Evolutionary conservation across 2,329 filamentous ascomycete genomes (phyloP).

Genomic region (Fusarium neocosmosporiellum): DNA sequence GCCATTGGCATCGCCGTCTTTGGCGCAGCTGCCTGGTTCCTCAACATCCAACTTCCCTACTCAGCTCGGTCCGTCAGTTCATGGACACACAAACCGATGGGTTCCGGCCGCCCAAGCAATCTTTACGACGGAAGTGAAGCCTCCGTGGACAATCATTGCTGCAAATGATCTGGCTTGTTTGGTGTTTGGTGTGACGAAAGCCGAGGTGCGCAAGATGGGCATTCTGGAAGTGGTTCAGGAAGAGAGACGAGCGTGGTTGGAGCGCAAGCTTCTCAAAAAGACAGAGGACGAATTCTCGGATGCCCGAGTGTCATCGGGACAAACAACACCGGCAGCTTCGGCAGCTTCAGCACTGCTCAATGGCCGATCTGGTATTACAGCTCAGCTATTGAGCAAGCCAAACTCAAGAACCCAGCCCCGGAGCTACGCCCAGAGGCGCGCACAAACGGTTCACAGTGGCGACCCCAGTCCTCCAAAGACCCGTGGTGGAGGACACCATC

Average conservation of each 20-base stretch:
- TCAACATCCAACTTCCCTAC: slow-evolving; percentile 57
- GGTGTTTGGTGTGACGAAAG: slow-evolving; percentile 98
- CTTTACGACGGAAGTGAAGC: slow-evolving; percentile 91
- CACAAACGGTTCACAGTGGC: slow-evolving; percentile 72
- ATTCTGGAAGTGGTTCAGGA: slow-evolving; percentile 95
- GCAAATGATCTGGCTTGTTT: slow-evolving; percentile 97
- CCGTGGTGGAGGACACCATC: slow-evolving; percentile 68
- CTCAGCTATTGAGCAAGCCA: slow-evolving; percentile 87
- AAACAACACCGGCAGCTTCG: slow-evolving; percentile 52
- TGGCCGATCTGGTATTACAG: slow-evolving; percentile 81
- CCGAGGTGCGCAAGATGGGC: slow-evolving; percentile 92
- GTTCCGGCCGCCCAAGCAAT: slow-evolving; percentile 93
- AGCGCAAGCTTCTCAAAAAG: slow-evolving; percentile 78
- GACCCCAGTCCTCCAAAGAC: slow-evolving; percentile 67
- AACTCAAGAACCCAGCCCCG: slow-evolving; percentile 66
- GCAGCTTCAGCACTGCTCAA: slow-evolving; percentile 70
- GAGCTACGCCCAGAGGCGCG: slow-evolving; percentile 66
- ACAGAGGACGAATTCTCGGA: slow-evolving; percentile 49
- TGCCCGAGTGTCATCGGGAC: slow-evolving; percentile 47
- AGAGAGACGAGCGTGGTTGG: slow-evolving; percentile 89
- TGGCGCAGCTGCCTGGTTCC: slow-evolving; percentile 52
- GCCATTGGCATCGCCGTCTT: slow-evolving; percentile 56
- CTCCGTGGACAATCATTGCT: slow-evolving; percentile 95
- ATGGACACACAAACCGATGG: slow-evolving; percentile 91
- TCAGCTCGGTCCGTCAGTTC: slow-evolving; percentile 70